phyloP scores from a whole-genome alignment of 345 rosid genomes.

The Sonneratia caseolaris region DNA sequence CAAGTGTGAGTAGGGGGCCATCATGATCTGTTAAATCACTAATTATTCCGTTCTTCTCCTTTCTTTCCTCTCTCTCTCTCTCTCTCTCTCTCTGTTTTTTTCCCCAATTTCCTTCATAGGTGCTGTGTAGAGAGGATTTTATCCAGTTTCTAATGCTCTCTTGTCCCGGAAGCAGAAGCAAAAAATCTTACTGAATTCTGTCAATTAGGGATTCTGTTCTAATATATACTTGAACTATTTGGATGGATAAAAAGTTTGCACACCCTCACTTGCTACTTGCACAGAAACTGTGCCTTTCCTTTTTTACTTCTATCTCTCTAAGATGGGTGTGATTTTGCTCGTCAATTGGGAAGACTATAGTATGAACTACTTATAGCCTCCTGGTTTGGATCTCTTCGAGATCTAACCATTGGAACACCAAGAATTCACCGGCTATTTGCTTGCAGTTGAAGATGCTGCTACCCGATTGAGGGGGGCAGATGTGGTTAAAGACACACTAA shows the following conservation, averaged over 20 bases:
- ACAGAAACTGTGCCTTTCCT: background rate
- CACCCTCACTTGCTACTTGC: background rate
- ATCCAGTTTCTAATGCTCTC: conserved; percentile 12
- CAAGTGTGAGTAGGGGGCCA: conserved; percentile 34
- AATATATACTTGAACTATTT: background rate
- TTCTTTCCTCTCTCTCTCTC: background rate
- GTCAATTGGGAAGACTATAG: too few relatives aligned
- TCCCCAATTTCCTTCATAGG: conserved; percentile 2
- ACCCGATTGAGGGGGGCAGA: too few relatives aligned
- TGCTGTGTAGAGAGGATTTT: conserved; percentile 9
- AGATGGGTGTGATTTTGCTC: too few relatives aligned
- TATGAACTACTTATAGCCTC: too few relatives aligned
- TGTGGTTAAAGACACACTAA: too few relatives aligned
- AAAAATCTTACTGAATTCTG: background rate
- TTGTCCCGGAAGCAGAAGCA: conserved; percentile 5
- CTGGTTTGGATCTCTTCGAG: too few relatives aligned
- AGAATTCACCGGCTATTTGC: too few relatives aligned
- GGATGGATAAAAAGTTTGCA: background rate
- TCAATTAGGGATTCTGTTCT: background rate
- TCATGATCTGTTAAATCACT: background rate
- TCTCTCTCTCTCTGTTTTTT: background rate
- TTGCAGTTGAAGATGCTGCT: too few relatives aligned
- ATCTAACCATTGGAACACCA: too few relatives aligned
- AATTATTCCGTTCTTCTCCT: background rate
- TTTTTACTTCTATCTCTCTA: too few relatives aligned